Evolutionary conservation across 495 filamentous ascomycete species (phyloP).

Genomic region (Melanomma pulvis-pyrius): DNA sequence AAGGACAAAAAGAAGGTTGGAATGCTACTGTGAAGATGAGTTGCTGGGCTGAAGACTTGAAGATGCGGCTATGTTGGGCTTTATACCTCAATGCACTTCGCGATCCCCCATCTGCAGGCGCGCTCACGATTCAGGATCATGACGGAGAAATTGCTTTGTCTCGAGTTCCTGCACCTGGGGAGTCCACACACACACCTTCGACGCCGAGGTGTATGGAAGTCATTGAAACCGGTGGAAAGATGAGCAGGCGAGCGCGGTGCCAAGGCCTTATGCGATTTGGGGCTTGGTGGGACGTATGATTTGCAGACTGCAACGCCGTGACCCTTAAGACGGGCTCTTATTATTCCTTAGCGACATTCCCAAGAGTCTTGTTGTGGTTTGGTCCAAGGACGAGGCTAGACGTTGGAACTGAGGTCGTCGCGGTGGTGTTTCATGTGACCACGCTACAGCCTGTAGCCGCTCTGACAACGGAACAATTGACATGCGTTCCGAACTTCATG

Average conservation of each 20-base stretch:
- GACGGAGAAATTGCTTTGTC: conserved; percentile 29
- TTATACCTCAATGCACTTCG: conserved; percentile 4
- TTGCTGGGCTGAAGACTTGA: conserved; percentile 16
- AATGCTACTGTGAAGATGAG: conserved; percentile 21
- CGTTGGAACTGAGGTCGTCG: conserved; percentile 19
- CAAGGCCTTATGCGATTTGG: conserved; percentile 31
- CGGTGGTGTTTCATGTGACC: conserved; percentile 32
- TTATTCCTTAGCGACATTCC: conserved; percentile 6
- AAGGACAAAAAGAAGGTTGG: conserved; percentile 24
- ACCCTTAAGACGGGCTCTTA: conserved; percentile 21
- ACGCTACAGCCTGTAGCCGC: conserved; percentile 32
- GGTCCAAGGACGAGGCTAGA: conserved; percentile 7
- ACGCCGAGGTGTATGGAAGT: neutral
- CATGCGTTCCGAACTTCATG: conserved; percentile 29
- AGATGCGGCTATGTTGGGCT: neutral
- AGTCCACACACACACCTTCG: neutral
- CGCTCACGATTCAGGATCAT: neutral
- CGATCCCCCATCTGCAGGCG: conserved; percentile 8
- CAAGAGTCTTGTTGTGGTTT: conserved; percentile 13
- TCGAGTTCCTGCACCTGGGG: conserved; percentile 18
- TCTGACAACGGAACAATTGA: conserved; percentile 15
- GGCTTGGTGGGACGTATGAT: conserved; percentile 30
- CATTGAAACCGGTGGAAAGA: conserved; percentile 17
- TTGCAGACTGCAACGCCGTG: conserved; percentile 32
- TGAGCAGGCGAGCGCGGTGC: conserved; percentile 22